A percentile compares a stretch with the other conserved stretches of the same genome.
Evolutionary conservation across 1,284 basidiomycete species (phyloP).

Genomic region (Apiotrichum gracile): DNA sequence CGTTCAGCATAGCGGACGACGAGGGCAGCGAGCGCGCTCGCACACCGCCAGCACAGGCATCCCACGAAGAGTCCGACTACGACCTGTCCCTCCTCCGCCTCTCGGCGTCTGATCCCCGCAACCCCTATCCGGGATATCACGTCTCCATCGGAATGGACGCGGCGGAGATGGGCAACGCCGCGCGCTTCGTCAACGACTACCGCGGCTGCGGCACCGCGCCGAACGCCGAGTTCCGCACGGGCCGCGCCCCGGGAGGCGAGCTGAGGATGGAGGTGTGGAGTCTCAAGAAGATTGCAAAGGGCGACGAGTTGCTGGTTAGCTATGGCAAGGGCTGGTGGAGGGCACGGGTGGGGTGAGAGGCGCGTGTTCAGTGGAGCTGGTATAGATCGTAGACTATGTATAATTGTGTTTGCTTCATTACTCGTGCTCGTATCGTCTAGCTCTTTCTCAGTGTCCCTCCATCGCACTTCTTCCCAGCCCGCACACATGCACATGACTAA

Average conservation of each 20-base stretch:
- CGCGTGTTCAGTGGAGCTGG: not conserved
- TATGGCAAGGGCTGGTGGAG: constrained; percentile 93
- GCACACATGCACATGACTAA: not conserved
- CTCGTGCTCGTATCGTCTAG: not conserved
- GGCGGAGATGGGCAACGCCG: constrained; percentile 68
- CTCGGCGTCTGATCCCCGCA: constrained; percentile 23
- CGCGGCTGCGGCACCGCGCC: constrained; percentile 60
- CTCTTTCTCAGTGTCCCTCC: not conserved
- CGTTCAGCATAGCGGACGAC: constrained; percentile 53
- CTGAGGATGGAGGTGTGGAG: constrained; percentile 71
- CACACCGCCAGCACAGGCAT: constrained; percentile 3
- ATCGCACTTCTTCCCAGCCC: too few relatives aligned
- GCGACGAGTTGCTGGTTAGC: constrained; percentile 78
- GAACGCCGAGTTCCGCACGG: constrained; percentile 67
- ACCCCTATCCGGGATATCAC: constrained; percentile 27
- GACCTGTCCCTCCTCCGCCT: constrained; percentile 70
- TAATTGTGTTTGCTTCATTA: not conserved
- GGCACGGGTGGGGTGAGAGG: constrained; percentile 27
- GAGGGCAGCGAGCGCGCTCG: not conserved
- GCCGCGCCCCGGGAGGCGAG: constrained; percentile 56
- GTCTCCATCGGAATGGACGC: constrained; percentile 60
- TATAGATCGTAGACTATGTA: not conserved
- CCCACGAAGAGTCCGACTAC: constrained; percentile 56
- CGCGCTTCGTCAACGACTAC: constrained; percentile 81
- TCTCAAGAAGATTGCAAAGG: constrained; percentile 59